Base-by-base conservation (phyloP, 1,139 yeast species). In the Nakaseomyces delphensis region DNA sequence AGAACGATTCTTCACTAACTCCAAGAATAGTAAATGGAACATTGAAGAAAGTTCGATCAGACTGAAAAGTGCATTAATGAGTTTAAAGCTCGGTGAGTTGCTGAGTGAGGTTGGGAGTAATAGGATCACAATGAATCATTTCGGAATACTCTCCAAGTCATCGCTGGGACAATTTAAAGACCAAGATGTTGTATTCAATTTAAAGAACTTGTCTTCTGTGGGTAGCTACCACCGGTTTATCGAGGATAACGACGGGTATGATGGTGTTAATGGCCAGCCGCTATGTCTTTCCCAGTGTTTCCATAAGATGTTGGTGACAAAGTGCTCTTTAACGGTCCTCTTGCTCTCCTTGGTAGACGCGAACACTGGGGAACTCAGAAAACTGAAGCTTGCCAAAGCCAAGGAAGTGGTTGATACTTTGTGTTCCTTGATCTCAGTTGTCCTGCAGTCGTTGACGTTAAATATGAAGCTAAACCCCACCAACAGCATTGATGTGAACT, bases 401-500 rank as follows among this genome's bases (percentile, higher is more conserved):
- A 39, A 48, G 6, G 49, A 49, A 19, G 15, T 49, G 29, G 44
- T 56, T 11, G 48, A 51, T 13, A 45, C 45, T n/a, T 36, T 57
- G 25, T 53, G 59, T 24, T 35, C 39, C 2, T 28, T 57, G 27
- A 53, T 56, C 20, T 46, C 57, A 3, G 41, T 47, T 16, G 54
- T 51, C 29, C 45, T 57, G 27, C 48, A 51, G 20, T 43, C 54
- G 9, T 47, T 60, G 20, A 53, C 57, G 3, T 29, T 55, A 25
- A 47, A 49, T 10, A 49, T 55, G 52, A 53, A 53, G 38, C 39
- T 52, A 23, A 59, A 59, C 40, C 60, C 61, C 2, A 57, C 60
- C 2, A 60, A 59, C 43, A 51, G 58, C 41, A 53, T 60, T 25
- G 59, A 57, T 39, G 47, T 48, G 27, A 52, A 51, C 28, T 48